Base-by-base conservation (phyloP, 2,329 filamentous ascomycete species). In the Aspergillus texensis region DNA sequence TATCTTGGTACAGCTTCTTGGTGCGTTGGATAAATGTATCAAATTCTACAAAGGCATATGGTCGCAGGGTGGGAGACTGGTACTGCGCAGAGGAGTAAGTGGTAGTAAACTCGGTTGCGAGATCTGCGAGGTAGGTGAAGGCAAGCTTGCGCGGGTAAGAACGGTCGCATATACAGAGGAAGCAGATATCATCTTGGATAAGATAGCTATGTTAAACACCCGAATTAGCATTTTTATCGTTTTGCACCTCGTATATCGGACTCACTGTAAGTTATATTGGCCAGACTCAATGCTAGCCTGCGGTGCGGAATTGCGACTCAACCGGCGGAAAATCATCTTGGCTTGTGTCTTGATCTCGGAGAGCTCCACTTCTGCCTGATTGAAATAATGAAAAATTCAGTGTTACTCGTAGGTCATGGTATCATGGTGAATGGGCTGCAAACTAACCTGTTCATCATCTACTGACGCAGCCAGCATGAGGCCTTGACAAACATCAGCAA, bases 111-210 rank as follows among this genome's bases (percentile, higher is more conserved):
- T 99, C 95, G 78, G 88, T 87, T 63, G 91, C 87, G 60, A 99
- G 87, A 83, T 99, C 95, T 72, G 92, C 89, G 65, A 99, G 93
- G 86, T 98, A 99, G 65, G 94, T 97, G 81, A 99, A 97, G 75
- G 96, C 94, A 56, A 99, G 91, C 81, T 99, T 98, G 80, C 95
- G 94, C 63, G 95, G 94, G 84, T 98, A 99, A 62, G 92, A 92
- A 62, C 88, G 86, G 79, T 97, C 94, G 84, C 92, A 94, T 80
- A 99, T 94, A 84, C 91, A 93, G 72, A 98, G 85, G 84, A 96
- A 98, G 81, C 93, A 90, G 70, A 99, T 86, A 72, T 92, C 89
- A 74, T 89, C 85, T 73, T 90, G 84, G 80, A 99, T 91, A 67
- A 94, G 83, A 84, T 97, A 97, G 86, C 91, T 93, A 73, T 39